Evolutionary conservation across 1,284 basidiomycete species (phyloP), one percentile per base, ranked within the genome.

Genomic region (Cronartium quercuum): DNA sequence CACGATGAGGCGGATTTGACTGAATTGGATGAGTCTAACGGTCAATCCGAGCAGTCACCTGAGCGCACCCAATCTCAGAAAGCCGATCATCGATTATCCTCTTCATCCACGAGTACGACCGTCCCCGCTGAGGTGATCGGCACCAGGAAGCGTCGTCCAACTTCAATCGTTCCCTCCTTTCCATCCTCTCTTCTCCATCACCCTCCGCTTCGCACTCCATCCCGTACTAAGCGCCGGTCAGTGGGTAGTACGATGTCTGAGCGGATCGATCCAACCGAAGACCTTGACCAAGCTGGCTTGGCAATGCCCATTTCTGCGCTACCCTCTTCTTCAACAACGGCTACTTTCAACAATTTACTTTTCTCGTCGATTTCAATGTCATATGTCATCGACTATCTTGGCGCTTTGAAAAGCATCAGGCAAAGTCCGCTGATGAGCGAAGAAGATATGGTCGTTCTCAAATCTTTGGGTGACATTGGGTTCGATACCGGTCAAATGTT

Each of bases 401-500:
- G 66, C 15, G 74, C 74, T 21, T 34, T 68, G 40, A 70, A 68
- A 62, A 65, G 51, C 9, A 70, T 58, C 57, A 41, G 44, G 60
- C 47, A 76, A 65, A 41, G 42, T 9, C 66, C 55, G n/a, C 67
- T 69, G 12, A 42, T 61, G 9, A 69, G 67, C 13, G 60, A 75
- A 10, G 61, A 89, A 0, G 95, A 98, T 81, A 87, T 92, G 67
- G 86, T 89, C 18, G 84, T 98, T 10, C 83, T 98, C 18, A 90
- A 90, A 76, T 85, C 84, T 3, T 84, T 98, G 68, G 89, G 88
- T 76, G 81, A 83, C 21, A 83, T 97, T 6, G 95, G 96, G 0
- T 88, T 98, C 77, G 95, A 98, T 81, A 91, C 91, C 12, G 92
- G 91, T 10, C 96, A 98, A 82, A 90, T 98, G 74, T 89, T 91